Evolutionary conservation across 2,329 filamentous ascomycete genomes (phyloP), one percentile per base, ranked within the genome.

Genomic region (Geosmithia putterillii): DNA sequence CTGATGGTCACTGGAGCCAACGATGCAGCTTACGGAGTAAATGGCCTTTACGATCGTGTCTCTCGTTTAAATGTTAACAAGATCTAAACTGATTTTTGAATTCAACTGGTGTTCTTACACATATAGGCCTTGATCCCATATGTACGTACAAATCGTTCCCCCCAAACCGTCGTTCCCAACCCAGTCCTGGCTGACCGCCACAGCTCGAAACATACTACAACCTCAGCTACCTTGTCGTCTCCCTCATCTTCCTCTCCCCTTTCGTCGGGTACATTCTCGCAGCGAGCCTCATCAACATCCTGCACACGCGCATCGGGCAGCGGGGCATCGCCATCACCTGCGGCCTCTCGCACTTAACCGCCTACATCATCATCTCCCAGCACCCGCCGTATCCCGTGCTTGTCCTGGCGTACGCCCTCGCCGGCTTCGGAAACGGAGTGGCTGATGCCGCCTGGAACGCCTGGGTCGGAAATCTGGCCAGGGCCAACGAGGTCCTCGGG

Each of bases 381-480:
- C 83, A 85, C 54, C 83, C 82, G 2, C 79, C 81, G 0, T 86
- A 80, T 50, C 76, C 79, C 0, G 76, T 76, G 1, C 63, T 86
- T 0, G 74, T 84, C 1, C 54, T 85, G 10, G 70, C 76, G 9
- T 84, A 81, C 54, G 71, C 77, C 47, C 56, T 86, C 2, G 76
- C 79, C 1, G 83, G 83, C 0, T 78, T 86, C 43, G 83, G 81
- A 1, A 86, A 83, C 53, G 83, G 83, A 0, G 59, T 86, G 1
- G 66, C 70, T 12, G 79, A 74, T 46, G 70, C 66, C 7, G 71
- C 63, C 1, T 77, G 71, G 70, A 73, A 73, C 51, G 68, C 70
- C 0, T 74, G 65, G 63, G 57, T 73, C 14, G 83, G 83, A 0
- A 79, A 78, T 50, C 79, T 88, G 71, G 71, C 71, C 8, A 75